These are phyloP conservation scores for Cotoneaster glaucophyllus DNA, from an alignment of 306 rosid species.

Conservation along the genomic window DNA sequence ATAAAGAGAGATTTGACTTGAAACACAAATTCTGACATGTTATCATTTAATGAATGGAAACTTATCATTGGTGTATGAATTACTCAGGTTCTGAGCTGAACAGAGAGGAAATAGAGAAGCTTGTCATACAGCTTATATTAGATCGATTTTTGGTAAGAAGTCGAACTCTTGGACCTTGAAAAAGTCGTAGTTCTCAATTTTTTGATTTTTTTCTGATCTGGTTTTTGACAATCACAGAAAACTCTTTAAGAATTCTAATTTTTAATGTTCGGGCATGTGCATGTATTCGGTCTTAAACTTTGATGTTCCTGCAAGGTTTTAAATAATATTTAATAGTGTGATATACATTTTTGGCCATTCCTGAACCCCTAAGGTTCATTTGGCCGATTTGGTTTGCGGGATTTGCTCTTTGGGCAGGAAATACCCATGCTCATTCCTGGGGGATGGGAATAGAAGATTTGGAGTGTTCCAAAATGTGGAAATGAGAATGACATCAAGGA, in stretches of 20 bases:
- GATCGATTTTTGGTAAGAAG: slow-evolving; percentile 60
- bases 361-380: background rate
- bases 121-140: slow-evolving; percentile 69
- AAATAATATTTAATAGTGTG: background rate
- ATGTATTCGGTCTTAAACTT: no score
- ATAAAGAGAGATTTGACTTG: no score
- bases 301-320: background rate
- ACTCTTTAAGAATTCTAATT: no score
- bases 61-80: slow-evolving; percentile 21
- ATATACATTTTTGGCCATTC: background rate
- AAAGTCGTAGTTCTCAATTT: background rate
- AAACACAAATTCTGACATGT: no score
- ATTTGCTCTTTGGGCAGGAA: no score
- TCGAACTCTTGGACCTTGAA: background rate
- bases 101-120: slow-evolving; percentile 80
- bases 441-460: background rate
- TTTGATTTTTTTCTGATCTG: background rate
- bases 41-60: background rate
- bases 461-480: background rate
- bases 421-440: no score
- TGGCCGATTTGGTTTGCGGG: background rate
- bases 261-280: no score
- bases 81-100: slow-evolving; percentile 64
- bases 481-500: background rate
- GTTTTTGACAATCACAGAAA: background rate